Conservation (phyloP, 352 stramenopile genomes). For the Pythium phragmitis region DNA sequence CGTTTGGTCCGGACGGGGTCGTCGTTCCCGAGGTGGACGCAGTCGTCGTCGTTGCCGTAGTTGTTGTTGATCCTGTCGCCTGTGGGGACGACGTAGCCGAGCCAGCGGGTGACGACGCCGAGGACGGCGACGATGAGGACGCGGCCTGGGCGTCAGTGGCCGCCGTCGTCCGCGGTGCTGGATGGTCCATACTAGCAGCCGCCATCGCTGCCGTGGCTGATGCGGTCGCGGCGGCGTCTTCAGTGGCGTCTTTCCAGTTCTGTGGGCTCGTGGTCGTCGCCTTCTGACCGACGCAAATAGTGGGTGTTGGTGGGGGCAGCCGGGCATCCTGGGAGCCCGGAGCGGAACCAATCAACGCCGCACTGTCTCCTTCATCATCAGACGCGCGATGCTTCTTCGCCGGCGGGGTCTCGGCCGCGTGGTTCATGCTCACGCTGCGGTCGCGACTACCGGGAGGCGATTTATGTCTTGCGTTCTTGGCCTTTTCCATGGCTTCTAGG, state of each 20-base stretch:
- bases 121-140: slow-evolving; percentile 6
- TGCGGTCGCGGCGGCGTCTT: slow-evolving; percentile 11
- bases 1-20: slow-evolving; percentile 24
- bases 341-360: neutral
- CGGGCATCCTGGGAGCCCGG: neutral
- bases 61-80: neutral
- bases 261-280: slow-evolving; percentile 18
- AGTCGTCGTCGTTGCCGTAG: slow-evolving; percentile 10
- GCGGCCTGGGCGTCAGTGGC: neutral
- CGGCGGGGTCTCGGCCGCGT: slow-evolving; percentile 41
- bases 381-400: slow-evolving; percentile 80
- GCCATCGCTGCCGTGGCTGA: slow-evolving; percentile 22
- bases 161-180: neutral
- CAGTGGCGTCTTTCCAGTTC: slow-evolving; percentile 18
- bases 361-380: slow-evolving; percentile 63
- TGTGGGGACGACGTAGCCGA: slow-evolving; percentile 1
- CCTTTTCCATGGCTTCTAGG: slow-evolving; percentile 20
- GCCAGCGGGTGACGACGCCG: slow-evolving; percentile 1
- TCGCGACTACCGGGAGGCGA: slow-evolving; percentile 36
- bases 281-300: slow-evolving; percentile 16
- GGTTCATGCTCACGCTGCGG: slow-evolving; percentile 75
- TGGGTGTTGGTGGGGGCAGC: slow-evolving; percentile 15
- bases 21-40: slow-evolving; percentile 23
- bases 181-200: slow-evolving; percentile 20
- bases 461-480: slow-evolving; percentile 2